Conservation (phyloP, 345 rosid species). For the Salix viminalis region DNA sequence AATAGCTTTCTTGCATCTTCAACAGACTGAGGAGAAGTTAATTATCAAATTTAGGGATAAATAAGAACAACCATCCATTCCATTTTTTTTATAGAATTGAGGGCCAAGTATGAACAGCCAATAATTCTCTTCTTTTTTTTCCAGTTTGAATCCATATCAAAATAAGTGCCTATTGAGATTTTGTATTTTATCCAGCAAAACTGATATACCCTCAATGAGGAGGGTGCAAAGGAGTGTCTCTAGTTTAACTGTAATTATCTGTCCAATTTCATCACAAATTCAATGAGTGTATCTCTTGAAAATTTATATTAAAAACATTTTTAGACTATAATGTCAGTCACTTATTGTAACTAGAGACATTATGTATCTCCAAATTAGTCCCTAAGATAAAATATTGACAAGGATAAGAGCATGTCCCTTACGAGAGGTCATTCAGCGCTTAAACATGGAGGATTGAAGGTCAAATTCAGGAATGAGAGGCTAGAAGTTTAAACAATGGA, state of each 20-base stretch:
- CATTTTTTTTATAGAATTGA: neutral
- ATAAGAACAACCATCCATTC: neutral
- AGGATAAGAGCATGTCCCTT: neutral
- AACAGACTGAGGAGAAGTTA: too few species aligned
- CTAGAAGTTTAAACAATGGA: neutral
- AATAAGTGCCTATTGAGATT: too few species aligned
- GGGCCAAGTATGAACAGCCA: neutral
- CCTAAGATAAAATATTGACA: neutral
- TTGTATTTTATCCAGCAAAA: too few species aligned
- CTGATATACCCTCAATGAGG: too few species aligned
- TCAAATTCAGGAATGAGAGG: neutral
- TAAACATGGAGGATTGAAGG: neutral
- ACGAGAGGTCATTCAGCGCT: neutral
- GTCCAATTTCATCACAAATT: neutral
- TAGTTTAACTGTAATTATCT: too few species aligned
- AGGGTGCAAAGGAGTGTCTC: too few species aligned
- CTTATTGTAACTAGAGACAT: neutral
- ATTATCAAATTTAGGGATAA: neutral
- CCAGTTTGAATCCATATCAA: too few species aligned
- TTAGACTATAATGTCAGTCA: neutral
- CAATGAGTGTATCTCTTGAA: neutral
- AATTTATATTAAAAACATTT: neutral
- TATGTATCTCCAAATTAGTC: neutral
- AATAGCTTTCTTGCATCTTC: too few species aligned
- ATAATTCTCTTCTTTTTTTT: neutral